Base-by-base conservation (phyloP, 1,284 basidiomycete genomes). In the Moniliella sp. region DNA sequence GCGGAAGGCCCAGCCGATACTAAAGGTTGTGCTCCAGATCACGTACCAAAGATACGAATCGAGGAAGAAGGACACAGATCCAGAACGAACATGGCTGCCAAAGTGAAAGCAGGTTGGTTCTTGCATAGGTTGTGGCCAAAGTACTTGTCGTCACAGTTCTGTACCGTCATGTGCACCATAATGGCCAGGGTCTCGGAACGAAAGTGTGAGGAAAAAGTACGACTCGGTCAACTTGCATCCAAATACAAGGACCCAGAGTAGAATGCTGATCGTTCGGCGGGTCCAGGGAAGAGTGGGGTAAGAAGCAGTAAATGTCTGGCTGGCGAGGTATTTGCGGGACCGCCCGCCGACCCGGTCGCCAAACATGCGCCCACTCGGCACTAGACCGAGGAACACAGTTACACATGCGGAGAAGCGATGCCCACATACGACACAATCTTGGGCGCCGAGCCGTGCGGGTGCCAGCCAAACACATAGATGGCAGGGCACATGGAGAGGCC, bases 41-140 rank as follows among this genome's bases (percentile, higher is more conserved):
- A 59, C 56, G 43, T 59, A 59, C 56, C 56, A 59, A 36, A 59
- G 33, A 45, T 55, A 59, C 2, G 56, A 57, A 43, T 59, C 56
- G 21, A 59, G 41, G 50, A 59, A 59, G 54, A 59, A 59, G 18
- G 50, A 25, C 42, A 46, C 34, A 59, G 41, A 32, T 59, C 56
- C 56, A 59, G 57, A 40, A 59, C 39, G 31, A 48, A 46, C 54
- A 59, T 59, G 16, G 55, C 46, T 15, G 46, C 40, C 5, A 59
- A 37, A 10, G 56, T 48, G 31, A 59, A 59, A 2, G 50, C 48
- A 5, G 56, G 52, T 42, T 59, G 56, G 36, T 57, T 43, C 9
- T 46, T 36, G 44, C 56, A 59, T 15, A 59, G 47, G 7, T 32
- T 33, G 27, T 45, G 47, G 35, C 54, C 56, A 36, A 59, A 59